phyloP scores from a whole-genome alignment of 305 asterid genomes.

The Fraxinus nigra region DNA sequence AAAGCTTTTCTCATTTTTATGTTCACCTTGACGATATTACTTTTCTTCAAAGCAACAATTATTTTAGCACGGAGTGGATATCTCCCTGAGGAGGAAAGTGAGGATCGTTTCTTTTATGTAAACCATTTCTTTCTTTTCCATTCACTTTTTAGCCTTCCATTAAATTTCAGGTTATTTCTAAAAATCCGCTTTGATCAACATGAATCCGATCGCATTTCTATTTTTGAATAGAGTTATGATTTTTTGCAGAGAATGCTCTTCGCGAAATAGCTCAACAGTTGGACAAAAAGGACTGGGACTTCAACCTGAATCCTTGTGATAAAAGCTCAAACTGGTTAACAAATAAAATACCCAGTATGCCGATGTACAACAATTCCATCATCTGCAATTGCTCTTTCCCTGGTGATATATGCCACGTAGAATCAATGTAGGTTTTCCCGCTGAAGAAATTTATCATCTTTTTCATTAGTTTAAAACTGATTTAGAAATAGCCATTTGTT shows the following conservation, averaged over 20 bases:
- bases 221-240: not conserved
- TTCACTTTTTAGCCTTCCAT: not conserved
- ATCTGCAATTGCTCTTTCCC: conserved; percentile 45
- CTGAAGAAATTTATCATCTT: not conserved
- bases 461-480: not conserved
- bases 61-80: conserved; percentile 24
- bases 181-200: too few species aligned
- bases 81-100: conserved; percentile 37
- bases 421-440: conserved; percentile 36
- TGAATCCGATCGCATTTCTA: not conserved
- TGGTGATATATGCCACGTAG: conserved; percentile 39
- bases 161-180: too few species aligned
- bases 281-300: conserved; percentile 55
- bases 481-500: too few species aligned
- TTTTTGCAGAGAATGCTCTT: conserved; percentile 44
- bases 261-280: conserved; percentile 42
- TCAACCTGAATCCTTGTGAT: conserved; percentile 51
- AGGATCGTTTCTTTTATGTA: not conserved
- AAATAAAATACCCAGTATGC: conserved; percentile 4
- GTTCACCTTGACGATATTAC: conserved; percentile 8
- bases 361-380: conserved; percentile 34
- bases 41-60: conserved; percentile 20
- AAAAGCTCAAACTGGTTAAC: conserved; percentile 48
- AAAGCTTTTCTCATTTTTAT: conserved; percentile 15
- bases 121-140: not conserved